These are phyloP conservation scores for Colletotrichum plurivorum DNA, from an alignment of 2,329 filamentous ascomycete genomes.

Conservation along the genomic window DNA sequence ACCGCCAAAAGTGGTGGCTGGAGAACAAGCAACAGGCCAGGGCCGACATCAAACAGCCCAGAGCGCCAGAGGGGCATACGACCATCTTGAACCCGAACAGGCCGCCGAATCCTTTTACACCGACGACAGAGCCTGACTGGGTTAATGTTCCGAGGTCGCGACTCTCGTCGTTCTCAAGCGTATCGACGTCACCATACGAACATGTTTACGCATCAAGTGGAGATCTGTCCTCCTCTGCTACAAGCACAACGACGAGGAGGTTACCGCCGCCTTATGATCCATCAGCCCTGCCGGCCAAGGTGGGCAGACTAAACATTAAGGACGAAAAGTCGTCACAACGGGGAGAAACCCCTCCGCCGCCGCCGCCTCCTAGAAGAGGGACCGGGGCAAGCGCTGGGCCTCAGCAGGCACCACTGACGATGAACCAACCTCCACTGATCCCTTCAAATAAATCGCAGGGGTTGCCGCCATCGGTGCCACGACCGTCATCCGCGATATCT, in stretches of 20 bases:
- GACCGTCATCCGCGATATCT: conserved; percentile 51
- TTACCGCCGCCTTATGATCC: conserved; percentile 67
- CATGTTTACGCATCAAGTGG: conserved; percentile 65
- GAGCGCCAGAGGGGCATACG: conserved; percentile 61
- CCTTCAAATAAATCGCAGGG: conserved; percentile 26
- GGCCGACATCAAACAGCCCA: conserved; percentile 78
- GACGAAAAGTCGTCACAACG: conserved; percentile 54
- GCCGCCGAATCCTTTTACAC: conserved; percentile 85
- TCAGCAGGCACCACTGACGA: conserved; percentile 33
- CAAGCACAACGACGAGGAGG: conserved; percentile 63
- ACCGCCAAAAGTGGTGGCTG: conserved; percentile 79
- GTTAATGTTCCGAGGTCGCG: conserved; percentile 73
- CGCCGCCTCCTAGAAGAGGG: conserved; percentile 61
- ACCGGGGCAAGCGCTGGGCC: conserved; percentile 36
- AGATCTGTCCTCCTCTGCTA: conserved; percentile 60
- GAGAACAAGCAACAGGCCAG: conserved; percentile 81
- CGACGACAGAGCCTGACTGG: conserved; percentile 87
- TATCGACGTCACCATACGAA: conserved; percentile 73
- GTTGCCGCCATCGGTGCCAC: conserved; percentile 47
- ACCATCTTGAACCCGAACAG: conserved; percentile 80
- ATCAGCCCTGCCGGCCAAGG: conserved; percentile 60
- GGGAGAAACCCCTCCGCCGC: conserved; percentile 59
- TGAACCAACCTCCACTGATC: conserved; percentile 30
- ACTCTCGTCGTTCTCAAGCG: conserved; percentile 67
- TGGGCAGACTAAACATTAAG: conserved; percentile 58